These are phyloP conservation scores for Fusarium setosum DNA, from an alignment of 2,329 filamentous ascomycete species.

Conservation along the genomic window DNA sequence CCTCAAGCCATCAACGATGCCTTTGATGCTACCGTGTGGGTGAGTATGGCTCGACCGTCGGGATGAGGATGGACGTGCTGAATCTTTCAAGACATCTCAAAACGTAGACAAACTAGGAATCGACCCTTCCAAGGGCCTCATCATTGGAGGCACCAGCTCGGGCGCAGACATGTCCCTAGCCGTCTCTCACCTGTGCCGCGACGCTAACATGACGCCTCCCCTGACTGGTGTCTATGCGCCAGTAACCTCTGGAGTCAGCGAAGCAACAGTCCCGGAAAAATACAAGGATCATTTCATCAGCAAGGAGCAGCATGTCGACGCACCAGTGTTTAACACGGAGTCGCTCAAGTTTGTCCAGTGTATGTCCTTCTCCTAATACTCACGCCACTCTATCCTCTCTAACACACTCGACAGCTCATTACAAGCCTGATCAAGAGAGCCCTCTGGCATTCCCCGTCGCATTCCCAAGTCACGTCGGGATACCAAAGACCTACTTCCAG, in stretches of 20 bases:
- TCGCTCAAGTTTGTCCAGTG: conserved; percentile 40
- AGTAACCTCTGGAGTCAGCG: conserved; percentile 34
- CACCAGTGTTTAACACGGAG: conserved; percentile 37
- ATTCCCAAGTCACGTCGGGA: conserved; percentile 24
- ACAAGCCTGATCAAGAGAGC: conserved; percentile 38
- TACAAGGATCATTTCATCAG: conserved; percentile 45
- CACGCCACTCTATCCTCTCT: neutral
- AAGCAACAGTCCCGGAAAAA: conserved; percentile 39
- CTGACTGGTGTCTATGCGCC: conserved; percentile 44
- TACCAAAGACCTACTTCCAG: conserved; percentile 49
- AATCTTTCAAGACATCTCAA: conserved; percentile 21
- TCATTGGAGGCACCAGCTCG: conserved; percentile 43
- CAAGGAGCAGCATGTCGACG: conserved; percentile 40
- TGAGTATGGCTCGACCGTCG: neutral
- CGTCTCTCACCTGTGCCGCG: conserved; percentile 39
- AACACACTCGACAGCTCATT: conserved; percentile 31
- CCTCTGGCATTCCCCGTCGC: conserved; percentile 43
- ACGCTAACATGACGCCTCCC: conserved; percentile 29
- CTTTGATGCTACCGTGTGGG: conserved; percentile 44
- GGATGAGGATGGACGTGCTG: neutral
- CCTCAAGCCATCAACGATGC: conserved; percentile 44
- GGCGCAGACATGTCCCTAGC: conserved; percentile 44
- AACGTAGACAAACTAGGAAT: conserved; percentile 39
- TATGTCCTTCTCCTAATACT: neutral
- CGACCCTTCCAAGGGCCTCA: conserved; percentile 33